A percentile compares a stretch with the other conserved stretches of the same genome.
phyloP scores from a whole-genome alignment of 2,329 filamentous ascomycete genomes.

The Amauroascus verrucosus region DNA sequence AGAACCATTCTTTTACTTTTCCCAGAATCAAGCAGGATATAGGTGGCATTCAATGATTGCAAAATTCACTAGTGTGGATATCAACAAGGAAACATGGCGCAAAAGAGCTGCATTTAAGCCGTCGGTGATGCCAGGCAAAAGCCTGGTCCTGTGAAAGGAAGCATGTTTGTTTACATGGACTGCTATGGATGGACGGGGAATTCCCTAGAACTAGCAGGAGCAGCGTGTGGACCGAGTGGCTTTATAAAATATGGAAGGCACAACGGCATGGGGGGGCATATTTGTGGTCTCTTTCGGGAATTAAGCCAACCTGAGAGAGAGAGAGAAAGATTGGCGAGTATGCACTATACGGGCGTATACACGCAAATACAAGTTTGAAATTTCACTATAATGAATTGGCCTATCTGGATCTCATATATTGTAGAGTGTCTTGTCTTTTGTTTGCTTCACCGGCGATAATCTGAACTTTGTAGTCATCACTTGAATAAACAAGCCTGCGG shows the following conservation, averaged over 20 bases:
- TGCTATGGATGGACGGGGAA: neutral
- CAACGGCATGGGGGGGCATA: neutral
- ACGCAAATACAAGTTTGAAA: too few species aligned
- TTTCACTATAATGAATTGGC: too few species aligned
- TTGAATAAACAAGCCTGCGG: too few species aligned
- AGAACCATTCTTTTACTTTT: slow-evolving; percentile 11
- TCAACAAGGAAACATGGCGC: neutral
- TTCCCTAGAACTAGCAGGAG: neutral
- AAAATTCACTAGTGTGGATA: neutral
- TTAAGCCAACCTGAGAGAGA: too few species aligned
- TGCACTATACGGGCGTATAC: too few species aligned
- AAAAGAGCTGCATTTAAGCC: neutral
- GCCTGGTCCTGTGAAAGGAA: neutral
- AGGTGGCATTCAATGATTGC: neutral
- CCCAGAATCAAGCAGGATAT: neutral
- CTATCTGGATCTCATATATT: too few species aligned
- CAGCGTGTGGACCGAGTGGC: neutral
- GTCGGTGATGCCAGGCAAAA: neutral
- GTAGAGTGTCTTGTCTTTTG: too few species aligned
- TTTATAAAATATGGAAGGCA: neutral
- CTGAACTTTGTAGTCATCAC: too few species aligned
- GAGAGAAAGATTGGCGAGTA: too few species aligned
- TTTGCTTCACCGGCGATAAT: too few species aligned
- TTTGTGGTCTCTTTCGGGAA: too few species aligned
- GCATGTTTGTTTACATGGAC: slow-evolving; percentile 4